phyloP scores from a whole-genome alignment of 1,284 basidiomycete genomes.

The Papiliotrema laurentii region DNA sequence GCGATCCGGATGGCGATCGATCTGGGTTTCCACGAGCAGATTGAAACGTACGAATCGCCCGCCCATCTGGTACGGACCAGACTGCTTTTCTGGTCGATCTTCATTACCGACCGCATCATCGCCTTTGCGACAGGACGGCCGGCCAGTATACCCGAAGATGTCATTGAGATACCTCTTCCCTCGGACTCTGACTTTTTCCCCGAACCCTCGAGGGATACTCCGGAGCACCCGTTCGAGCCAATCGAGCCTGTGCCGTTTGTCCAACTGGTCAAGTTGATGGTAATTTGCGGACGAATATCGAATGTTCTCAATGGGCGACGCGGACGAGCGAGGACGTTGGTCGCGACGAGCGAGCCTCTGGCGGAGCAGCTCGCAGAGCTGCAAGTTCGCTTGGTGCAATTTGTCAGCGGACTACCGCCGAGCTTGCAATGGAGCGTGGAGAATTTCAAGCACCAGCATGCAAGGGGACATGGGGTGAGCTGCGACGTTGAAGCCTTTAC shows the following conservation, averaged over 20 bases:
- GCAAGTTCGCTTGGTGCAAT: constrained; percentile 47
- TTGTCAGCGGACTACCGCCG: constrained; percentile 45
- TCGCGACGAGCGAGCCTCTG: constrained; percentile 32
- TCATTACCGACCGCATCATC: constrained; percentile 50
- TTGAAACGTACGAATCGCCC: constrained; percentile 48
- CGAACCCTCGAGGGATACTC: constrained; percentile 38
- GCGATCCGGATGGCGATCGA: constrained; percentile 50
- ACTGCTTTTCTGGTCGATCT: constrained; percentile 48
- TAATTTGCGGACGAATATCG: constrained; percentile 49
- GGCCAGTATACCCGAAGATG: constrained; percentile 47
- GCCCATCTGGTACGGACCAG: constrained; percentile 46
- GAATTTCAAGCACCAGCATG: constrained; percentile 48
- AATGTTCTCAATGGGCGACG: constrained; percentile 49
- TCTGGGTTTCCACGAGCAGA: constrained; percentile 49
- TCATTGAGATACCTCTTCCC: constrained; percentile 50
- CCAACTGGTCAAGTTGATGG: constrained; percentile 48
- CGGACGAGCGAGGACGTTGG: constrained; percentile 45
- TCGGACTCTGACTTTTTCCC: constrained; percentile 48
- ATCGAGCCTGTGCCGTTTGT: constrained; percentile 48
- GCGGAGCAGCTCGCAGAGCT: constrained; percentile 42
- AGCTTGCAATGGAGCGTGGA: constrained; percentile 47
- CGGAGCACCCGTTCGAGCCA: constrained; percentile 21
- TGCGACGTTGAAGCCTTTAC: neutral
- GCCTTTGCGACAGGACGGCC: constrained; percentile 43
- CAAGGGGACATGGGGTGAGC: constrained; percentile 44